phyloP scores from a whole-genome alignment of 1,284 basidiomycete species.

The Rhodotorula mucilaginosa region DNA sequence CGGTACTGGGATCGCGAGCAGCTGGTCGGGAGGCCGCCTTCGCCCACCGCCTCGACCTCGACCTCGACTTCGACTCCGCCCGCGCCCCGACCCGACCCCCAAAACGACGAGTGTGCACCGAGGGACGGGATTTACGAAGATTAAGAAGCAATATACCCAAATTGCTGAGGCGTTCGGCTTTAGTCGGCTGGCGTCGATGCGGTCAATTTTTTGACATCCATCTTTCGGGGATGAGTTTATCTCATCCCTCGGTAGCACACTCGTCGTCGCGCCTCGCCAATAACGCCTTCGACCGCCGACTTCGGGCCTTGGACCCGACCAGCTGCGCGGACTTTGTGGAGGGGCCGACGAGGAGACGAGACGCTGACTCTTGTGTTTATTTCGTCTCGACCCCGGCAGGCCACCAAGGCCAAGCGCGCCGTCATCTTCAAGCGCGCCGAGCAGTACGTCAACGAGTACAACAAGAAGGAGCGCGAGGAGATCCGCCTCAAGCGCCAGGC shows the following conservation, averaged over 20 bases:
- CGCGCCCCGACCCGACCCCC: too few species aligned
- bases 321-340: background rate
- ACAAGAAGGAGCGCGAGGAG: constrained; percentile 90
- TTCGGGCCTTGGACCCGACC: background rate
- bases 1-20: too few species aligned
- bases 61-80: background rate
- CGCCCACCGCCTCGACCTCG: background rate
- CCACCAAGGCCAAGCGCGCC: constrained; percentile 84
- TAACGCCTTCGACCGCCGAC: background rate
- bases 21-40: background rate
- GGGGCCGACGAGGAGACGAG: constrained; percentile 10
- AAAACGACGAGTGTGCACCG: constrained; percentile 5
- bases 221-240: constrained; percentile 88
- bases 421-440: constrained; percentile 99
- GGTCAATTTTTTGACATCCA: constrained; percentile 65
- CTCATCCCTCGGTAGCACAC: too few species aligned
- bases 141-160: constrained; percentile 66
- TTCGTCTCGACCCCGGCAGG: constrained; percentile 55
- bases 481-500: constrained; percentile 92
- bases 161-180: constrained; percentile 28
- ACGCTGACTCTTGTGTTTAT: constrained; percentile 7
- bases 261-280: constrained; percentile 15
- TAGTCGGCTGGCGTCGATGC: constrained; percentile 52
- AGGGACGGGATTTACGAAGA: constrained; percentile 54
- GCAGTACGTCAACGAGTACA: constrained; percentile 96